Conservation (phyloP, 768 basidiomycete genomes). For the Boletus rubescentipes region DNA sequence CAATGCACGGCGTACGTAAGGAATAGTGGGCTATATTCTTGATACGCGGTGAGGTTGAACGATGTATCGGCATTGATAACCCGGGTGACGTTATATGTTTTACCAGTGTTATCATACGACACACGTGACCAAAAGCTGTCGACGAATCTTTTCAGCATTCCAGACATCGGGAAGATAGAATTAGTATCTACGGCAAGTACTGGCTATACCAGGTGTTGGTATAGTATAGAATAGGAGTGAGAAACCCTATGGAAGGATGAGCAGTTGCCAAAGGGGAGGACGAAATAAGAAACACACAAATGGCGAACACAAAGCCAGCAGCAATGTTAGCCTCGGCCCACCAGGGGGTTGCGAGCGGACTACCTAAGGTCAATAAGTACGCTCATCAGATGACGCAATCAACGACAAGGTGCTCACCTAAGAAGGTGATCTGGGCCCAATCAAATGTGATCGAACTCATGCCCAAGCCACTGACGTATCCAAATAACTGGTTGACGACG, state of each 20-base stretch:
- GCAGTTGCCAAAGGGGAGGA: conserved; percentile 52
- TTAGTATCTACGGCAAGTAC: conserved; percentile 50
- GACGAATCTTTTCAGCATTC: not conserved
- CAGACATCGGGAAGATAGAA: not conserved
- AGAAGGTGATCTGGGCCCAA: conserved; percentile 63
- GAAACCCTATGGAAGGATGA: conserved; percentile 47
- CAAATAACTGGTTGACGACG: conserved; percentile 74
- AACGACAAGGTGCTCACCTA: conserved; percentile 13
- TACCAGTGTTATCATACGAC: conserved; percentile 67
- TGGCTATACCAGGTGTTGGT: conserved; percentile 61
- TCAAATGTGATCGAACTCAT: conserved; percentile 82
- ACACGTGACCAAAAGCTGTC: conserved; percentile 55
- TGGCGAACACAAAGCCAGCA: conserved; percentile 63
- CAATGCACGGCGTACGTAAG: conserved; percentile 43
- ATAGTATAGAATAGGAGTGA: conserved; percentile 65
- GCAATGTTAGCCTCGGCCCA: conserved; percentile 77
- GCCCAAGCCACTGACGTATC: conserved; percentile 51
- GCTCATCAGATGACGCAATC: not conserved
- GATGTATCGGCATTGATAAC: conserved; percentile 55
- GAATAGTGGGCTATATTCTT: conserved; percentile 60
- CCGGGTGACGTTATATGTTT: conserved; percentile 52
- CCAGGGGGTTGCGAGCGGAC: conserved; percentile 77
- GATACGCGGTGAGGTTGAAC: conserved; percentile 55
- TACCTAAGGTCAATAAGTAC: conserved; percentile 12
- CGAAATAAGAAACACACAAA: conserved; percentile 42